These are phyloP conservation scores for Gonium pectorale DNA, from an alignment of 139 green algal genomes.

Conservation along the genomic window DNA sequence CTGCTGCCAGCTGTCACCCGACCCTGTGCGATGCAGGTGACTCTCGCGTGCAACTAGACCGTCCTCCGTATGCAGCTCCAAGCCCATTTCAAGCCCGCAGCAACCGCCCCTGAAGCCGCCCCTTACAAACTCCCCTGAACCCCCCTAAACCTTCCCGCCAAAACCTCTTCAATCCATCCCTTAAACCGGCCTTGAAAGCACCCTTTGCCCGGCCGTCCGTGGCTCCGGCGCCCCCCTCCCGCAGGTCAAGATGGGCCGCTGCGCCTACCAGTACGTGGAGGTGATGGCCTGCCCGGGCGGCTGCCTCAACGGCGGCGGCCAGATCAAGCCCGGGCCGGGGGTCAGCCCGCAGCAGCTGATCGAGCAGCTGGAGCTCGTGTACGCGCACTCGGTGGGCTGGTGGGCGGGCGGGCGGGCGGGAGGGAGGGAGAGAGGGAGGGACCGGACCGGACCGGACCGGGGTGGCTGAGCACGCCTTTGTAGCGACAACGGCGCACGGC, in stretches of 20 bases:
- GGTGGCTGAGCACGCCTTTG: too few relatives aligned
- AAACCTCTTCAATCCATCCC: neutral
- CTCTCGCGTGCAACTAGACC: too few relatives aligned
- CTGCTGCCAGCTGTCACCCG: too few relatives aligned
- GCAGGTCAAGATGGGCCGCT: conserved; percentile 83
- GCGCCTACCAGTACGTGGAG: conserved; percentile 95
- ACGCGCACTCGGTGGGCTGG: conserved; percentile 60
- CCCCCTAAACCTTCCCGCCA: neutral
- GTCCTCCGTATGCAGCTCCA: too few relatives aligned
- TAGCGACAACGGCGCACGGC: neutral
- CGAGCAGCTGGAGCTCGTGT: conserved; percentile 62
- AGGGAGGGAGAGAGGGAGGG: too few relatives aligned
- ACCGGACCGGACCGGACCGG: too few relatives aligned
- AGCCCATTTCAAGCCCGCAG: too few relatives aligned
- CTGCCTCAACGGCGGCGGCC: conserved; percentile 96
- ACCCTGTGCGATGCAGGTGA: too few relatives aligned
- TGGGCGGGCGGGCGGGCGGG: conserved; percentile 5
- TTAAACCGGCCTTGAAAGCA: too few relatives aligned
- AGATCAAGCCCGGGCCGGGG: conserved; percentile 73
- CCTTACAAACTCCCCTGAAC: neutral
- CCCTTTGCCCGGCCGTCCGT: too few relatives aligned
- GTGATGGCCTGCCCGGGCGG: conserved; percentile 96
- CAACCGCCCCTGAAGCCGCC: too few relatives aligned
- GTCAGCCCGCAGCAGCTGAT: conserved; percentile 61
- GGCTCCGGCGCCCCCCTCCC: too few relatives aligned